Evolutionary conservation across 2,329 filamentous ascomycete species (phyloP).

Genomic region (Stagonosporopsis rhizophila): DNA sequence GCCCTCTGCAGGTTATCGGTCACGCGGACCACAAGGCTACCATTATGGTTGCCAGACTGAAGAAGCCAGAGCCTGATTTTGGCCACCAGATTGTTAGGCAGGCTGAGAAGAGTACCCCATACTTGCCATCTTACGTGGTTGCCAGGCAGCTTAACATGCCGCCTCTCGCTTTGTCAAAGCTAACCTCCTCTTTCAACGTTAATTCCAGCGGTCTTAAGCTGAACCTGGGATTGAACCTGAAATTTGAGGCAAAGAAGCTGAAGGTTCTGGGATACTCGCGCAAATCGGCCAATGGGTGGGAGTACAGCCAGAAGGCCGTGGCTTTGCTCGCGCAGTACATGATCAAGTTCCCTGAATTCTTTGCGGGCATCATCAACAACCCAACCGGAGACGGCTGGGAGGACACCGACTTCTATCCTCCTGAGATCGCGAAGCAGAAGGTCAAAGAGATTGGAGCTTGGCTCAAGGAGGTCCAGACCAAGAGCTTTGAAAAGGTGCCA

Average conservation of each 20-base stretch:
- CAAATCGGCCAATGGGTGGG: slow-evolving; percentile 87
- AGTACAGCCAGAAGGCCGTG: slow-evolving; percentile 87
- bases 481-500: slow-evolving; percentile 93
- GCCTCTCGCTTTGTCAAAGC: slow-evolving; percentile 88
- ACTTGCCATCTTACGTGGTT: slow-evolving; percentile 87
- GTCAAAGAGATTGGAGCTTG: slow-evolving; percentile 94
- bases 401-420: slow-evolving; percentile 85
- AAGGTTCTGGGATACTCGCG: slow-evolving; percentile 97
- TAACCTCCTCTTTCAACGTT: slow-evolving; percentile 92
- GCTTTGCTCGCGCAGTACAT: slow-evolving; percentile 86
- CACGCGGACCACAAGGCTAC: slow-evolving; percentile 79
- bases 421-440: slow-evolving; percentile 73
- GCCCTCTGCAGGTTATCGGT: slow-evolving; percentile 81
- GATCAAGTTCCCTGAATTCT: slow-evolving; percentile 93
- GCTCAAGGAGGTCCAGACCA: slow-evolving; percentile 90
- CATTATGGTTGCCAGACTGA: slow-evolving; percentile 76
- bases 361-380: slow-evolving; percentile 84
- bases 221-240: slow-evolving; percentile 93
- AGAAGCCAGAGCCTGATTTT: slow-evolving; percentile 81
- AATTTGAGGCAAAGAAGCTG: slow-evolving; percentile 93
- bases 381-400: slow-evolving; percentile 83
- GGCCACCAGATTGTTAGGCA: slow-evolving; percentile 74
- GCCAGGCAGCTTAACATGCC: slow-evolving; percentile 82
- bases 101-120: slow-evolving; percentile 74
- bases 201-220: slow-evolving; percentile 80